Evolutionary conservation across 2,329 filamentous ascomycete genomes (phyloP), one percentile per base, ranked within the genome.

Genomic region (Aureobasidium sp.): DNA sequence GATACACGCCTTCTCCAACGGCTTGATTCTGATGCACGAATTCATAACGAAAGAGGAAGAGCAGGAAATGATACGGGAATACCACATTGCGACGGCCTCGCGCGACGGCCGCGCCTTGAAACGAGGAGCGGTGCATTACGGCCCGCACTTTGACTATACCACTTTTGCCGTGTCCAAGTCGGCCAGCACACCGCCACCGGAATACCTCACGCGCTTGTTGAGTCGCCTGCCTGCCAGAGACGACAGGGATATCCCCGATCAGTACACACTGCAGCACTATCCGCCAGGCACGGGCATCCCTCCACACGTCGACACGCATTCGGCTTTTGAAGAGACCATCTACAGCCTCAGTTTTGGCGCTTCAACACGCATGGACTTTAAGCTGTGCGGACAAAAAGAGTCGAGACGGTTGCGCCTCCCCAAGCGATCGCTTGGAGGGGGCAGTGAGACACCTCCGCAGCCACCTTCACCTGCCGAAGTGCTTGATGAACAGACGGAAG

Each of bases 281-380:
- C 60, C 60, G 15, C 60, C 51, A 7, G 51, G 60, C 34, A 57
- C 60, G 1, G 60, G 60, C 12, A 62, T 62, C 15, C 60, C 60
- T n/a, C 60, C 60, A 20, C 60, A 62, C n/a, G 60, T 62, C 2
- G 60, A 62, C 44, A 62, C 60, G 34, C 60, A 62, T 14, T 62
- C 60, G 15, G 60, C 60, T 6, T 62, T 62, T n/a, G 60, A 62
- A 22, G 60, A 62, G 20, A 41, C 51, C 12, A 44, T 62, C 8
- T 62, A 62, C 44, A 62, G 60, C 44, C 51, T 62, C 4, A 62
- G 60, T n/a, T 62, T 56, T 27, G 60, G 60, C 22, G 60, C 51
- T 11, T 37, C 51, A 8, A 57, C 51, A 25, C 51, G 41, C 11
- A 62, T 62, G 60, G 37, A 62, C 4, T 49, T 62, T 9, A 56